These are phyloP conservation scores for Trichocomaceae sp. DNA, from an alignment of 2,329 filamentous ascomycete species.

Conservation along the genomic window DNA sequence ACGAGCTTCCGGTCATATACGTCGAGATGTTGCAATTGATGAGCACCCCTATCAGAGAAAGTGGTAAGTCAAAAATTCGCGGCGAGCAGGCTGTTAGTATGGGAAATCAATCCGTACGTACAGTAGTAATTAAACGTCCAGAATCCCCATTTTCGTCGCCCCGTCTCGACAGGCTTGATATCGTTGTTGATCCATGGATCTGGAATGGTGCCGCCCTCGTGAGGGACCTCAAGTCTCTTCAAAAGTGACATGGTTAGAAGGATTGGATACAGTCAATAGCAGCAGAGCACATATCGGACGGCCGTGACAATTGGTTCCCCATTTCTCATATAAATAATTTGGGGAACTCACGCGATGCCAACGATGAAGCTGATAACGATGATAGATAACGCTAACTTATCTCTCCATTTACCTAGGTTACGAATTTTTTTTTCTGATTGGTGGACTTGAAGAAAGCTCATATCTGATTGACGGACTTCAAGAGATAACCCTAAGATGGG, in stretches of 20 bases:
- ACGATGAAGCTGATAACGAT: neutral
- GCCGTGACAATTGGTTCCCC: too few species aligned
- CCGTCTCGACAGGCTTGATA: conserved; percentile 43
- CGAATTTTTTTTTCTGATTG: neutral
- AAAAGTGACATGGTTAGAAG: neutral
- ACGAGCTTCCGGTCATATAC: conserved; percentile 29
- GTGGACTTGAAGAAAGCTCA: neutral
- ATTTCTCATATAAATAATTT: too few species aligned
- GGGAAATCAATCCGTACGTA: conserved; percentile 22
- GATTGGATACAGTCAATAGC: neutral
- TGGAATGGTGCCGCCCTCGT: conserved; percentile 10
- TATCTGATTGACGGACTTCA: conserved; percentile 6
- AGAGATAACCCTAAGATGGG: too few species aligned
- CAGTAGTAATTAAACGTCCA: conserved; percentile 43
- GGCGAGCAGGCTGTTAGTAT: neutral
- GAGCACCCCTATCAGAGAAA: conserved; percentile 39
- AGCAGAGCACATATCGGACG: too few species aligned
- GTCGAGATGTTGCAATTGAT: conserved; percentile 38
- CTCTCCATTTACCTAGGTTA: neutral
- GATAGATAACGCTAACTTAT: conserved; percentile 4
- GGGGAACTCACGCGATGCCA: too few species aligned
- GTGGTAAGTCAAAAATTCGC: neutral
- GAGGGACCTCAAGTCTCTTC: conserved; percentile 8
- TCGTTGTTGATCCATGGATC: conserved; percentile 43
- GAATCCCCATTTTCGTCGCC: conserved; percentile 39